phyloP scores from a whole-genome alignment of 345 rosid genomes.

The Lepidium aucheri region DNA sequence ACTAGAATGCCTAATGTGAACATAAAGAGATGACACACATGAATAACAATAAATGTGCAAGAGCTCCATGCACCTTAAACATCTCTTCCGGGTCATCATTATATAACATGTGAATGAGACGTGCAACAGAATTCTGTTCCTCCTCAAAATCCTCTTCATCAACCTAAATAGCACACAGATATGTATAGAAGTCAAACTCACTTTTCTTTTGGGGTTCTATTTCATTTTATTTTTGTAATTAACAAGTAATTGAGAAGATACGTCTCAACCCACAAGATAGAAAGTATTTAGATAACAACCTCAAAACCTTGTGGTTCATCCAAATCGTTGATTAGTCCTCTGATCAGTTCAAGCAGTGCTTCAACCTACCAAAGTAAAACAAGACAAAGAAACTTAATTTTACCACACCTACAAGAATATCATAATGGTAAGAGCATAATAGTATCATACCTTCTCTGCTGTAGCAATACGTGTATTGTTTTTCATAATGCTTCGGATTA shows the following conservation, averaged over 20 bases:
- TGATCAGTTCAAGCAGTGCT: conserved; percentile 80
- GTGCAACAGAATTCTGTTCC: conserved; percentile 97
- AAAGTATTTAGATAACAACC: conserved; percentile 38
- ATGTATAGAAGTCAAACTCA: not conserved
- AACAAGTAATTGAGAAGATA: not conserved
- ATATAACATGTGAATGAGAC: conserved; percentile 84
- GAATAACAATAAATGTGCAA: conserved; percentile 5
- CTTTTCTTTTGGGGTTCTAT: not conserved
- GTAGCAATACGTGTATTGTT: conserved; percentile 72
- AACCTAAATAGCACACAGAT: conserved; percentile 35
- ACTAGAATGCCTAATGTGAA: conserved; percentile 14
- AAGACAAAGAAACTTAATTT: conserved; percentile 12
- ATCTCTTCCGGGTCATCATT: conserved; percentile 90
- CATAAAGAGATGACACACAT: conserved; percentile 2
- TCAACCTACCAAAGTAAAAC: conserved; percentile 51
- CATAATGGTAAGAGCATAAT: conserved; percentile 1
- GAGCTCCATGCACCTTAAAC: conserved; percentile 66
- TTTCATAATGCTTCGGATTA: conserved; percentile 93
- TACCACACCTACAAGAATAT: conserved; percentile 1
- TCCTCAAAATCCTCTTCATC: conserved; percentile 96
- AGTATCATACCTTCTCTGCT: conserved; percentile 55
- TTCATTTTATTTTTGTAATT: not conserved
- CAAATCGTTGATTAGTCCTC: conserved; percentile 88
- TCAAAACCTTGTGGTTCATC: conserved; percentile 56
- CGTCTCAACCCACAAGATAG: not conserved